A percentile compares a stretch with the other conserved stretches of the same genome.
These are phyloP conservation scores for Naegleria gruberi DNA, from an alignment of 208 protist genomes.

Conservation along the genomic window DNA sequence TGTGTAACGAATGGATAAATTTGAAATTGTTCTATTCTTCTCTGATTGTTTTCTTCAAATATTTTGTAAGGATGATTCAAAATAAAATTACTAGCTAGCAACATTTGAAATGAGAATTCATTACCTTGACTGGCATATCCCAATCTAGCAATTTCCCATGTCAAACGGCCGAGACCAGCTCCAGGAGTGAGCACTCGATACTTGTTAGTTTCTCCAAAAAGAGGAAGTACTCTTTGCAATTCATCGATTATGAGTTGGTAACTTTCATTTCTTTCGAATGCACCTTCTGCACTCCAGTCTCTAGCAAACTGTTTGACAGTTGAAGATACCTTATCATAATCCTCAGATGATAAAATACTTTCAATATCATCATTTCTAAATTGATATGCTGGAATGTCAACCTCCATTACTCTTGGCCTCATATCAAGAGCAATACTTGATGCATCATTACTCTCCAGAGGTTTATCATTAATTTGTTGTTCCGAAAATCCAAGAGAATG, in stretches of 20 bases:
- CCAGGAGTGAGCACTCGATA: conserved; percentile 42
- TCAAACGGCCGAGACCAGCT: conserved; percentile 74
- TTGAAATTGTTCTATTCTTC: conserved; percentile 59
- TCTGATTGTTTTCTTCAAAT: conserved; percentile 36
- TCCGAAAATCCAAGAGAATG: background rate
- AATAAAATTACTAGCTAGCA: conserved; percentile 87
- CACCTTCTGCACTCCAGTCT: conserved; percentile 83
- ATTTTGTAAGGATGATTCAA: conserved; percentile 59
- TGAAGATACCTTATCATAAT: conserved; percentile 86
- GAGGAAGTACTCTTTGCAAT: conserved; percentile 39
- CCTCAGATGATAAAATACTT: conserved; percentile 11
- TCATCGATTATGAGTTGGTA: conserved; percentile 74
- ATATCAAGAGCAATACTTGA: background rate
- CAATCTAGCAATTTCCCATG: conserved; percentile 76
- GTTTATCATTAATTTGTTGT: background rate
- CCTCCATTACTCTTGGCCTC: background rate
- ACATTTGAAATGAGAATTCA: conserved; percentile 95
- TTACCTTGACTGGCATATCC: conserved; percentile 87
- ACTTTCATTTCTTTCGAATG: conserved; percentile 69
- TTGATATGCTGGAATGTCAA: background rate
- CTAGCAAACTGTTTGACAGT: conserved; percentile 88
- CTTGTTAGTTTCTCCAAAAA: background rate
- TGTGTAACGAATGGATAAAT: conserved; percentile 83
- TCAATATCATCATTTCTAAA: background rate
- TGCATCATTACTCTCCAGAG: background rate